These are phyloP conservation scores for Lophiotrema nucula DNA, from an alignment of 495 filamentous ascomycete species.

Conservation along the genomic window DNA sequence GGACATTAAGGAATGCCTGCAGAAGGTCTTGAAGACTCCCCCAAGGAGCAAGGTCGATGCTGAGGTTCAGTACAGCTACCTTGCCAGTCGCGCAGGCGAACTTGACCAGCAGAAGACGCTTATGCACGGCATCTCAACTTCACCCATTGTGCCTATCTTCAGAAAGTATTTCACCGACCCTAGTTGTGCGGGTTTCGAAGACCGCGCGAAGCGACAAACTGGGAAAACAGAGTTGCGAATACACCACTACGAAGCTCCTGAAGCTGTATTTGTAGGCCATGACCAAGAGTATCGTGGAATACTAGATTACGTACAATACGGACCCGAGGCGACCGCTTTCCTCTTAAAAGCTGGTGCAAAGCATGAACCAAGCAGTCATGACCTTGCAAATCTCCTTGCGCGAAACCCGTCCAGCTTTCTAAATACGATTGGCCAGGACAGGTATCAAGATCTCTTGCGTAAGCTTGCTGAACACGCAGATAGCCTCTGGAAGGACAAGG, in stretches of 20 bases:
- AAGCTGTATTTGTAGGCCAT: slow-evolving; percentile 56
- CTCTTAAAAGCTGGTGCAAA: slow-evolving; percentile 84
- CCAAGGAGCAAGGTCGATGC: slow-evolving; percentile 65
- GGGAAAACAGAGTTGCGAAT: slow-evolving; percentile 30
- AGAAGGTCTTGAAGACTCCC: slow-evolving; percentile 65
- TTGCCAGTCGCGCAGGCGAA: slow-evolving; percentile 72
- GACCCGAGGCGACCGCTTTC: slow-evolving; percentile 80
- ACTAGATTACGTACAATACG: slow-evolving; percentile 96
- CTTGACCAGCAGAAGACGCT: slow-evolving; percentile 54
- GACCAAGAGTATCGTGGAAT: slow-evolving; percentile 76
- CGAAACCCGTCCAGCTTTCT: slow-evolving; percentile 76
- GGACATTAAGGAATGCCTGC: slow-evolving; percentile 69
- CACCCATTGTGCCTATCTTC: slow-evolving; percentile 69
- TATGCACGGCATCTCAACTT: slow-evolving; percentile 56
- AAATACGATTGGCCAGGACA: slow-evolving; percentile 73
- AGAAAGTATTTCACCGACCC: slow-evolving; percentile 29
- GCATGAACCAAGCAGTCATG: slow-evolving; percentile 77
- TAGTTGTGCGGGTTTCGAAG: slow-evolving; percentile 34
- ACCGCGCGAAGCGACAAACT: slow-evolving; percentile 32
- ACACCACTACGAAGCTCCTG: slow-evolving; percentile 30
- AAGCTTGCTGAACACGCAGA: slow-evolving; percentile 69
- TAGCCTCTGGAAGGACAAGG: slow-evolving; percentile 71
- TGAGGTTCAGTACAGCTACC: slow-evolving; percentile 71
- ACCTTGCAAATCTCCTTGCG: slow-evolving; percentile 76
- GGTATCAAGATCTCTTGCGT: slow-evolving; percentile 77